Evolutionary conservation across 306 rosid genomes (phyloP).

Genomic region (Adenanthera pavonina): DNA sequence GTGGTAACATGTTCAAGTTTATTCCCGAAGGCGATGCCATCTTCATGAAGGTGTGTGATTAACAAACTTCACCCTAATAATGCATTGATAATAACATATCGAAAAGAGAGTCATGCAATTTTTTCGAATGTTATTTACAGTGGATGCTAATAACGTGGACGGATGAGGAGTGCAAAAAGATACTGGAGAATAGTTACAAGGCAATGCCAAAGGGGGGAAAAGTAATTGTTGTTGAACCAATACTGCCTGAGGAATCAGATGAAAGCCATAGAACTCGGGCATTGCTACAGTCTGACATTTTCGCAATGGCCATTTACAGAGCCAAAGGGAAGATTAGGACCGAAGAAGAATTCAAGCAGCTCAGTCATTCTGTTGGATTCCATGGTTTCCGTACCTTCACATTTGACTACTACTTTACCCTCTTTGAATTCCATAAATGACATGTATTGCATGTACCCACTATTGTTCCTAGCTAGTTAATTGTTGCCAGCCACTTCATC

Average conservation of each 20-base stretch:
- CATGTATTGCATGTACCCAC: too few species aligned
- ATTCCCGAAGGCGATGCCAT: conserved; percentile 74
- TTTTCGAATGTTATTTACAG: conserved; percentile 38
- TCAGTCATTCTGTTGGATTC: conserved; percentile 66
- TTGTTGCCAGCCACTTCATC: too few species aligned
- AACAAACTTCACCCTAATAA: too few species aligned
- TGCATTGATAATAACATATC: too few species aligned
- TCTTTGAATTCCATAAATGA: conserved; percentile 79
- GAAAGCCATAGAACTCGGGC: conserved; percentile 78
- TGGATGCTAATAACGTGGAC: conserved; percentile 92
- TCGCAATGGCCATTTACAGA: conserved; percentile 81
- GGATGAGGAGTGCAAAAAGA: conserved; percentile 68
- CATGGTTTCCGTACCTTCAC: conserved; percentile 61
- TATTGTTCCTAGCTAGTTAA: too few species aligned
- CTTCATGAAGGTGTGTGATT: conserved; percentile 71
- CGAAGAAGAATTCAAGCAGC: conserved; percentile 60
- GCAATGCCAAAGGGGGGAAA: conserved; percentile 82
- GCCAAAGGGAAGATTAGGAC: conserved; percentile 83
- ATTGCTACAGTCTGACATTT: conserved; percentile 72
- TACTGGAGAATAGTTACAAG: conserved; percentile 72
- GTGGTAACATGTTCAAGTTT: conserved; percentile 83
- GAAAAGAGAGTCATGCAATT: too few species aligned
- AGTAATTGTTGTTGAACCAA: conserved; percentile 83
- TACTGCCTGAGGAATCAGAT: conserved; percentile 71
- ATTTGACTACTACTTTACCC: conserved; percentile 62